phyloP scores from a whole-genome alignment of 225 moss, liverwort and hornwort species.

The Ulota crispa region DNA sequence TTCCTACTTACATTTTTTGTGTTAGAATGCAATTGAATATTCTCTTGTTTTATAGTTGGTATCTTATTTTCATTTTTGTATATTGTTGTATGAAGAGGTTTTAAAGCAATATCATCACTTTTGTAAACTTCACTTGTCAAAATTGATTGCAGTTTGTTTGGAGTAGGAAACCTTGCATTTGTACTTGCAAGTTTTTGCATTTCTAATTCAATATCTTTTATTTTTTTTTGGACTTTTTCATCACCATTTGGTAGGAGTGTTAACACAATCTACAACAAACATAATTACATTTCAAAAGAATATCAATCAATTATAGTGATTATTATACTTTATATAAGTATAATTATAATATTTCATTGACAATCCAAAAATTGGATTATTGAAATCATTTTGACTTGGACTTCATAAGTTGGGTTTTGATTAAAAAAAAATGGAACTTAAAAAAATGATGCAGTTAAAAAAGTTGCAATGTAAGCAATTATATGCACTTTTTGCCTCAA shows the following conservation, averaged over 20 bases:
- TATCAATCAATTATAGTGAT: not conserved
- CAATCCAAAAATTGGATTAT: too few species aligned
- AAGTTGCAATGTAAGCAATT: too few species aligned
- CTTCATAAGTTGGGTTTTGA: too few species aligned
- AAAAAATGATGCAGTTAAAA: too few species aligned
- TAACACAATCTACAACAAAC: conserved; percentile 18
- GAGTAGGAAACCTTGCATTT: not conserved
- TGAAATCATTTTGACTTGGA: too few species aligned
- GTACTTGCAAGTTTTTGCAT: not conserved
- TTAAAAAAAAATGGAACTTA: too few species aligned
- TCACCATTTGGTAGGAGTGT: conserved; percentile 21
- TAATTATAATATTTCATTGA: too few species aligned
- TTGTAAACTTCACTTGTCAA: not conserved
- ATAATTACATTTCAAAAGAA: not conserved
- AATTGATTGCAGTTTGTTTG: not conserved
- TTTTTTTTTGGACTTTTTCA: conserved; percentile 17
- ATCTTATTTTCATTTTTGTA: not conserved
- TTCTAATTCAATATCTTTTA: conserved; percentile 15
- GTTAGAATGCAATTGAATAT: not conserved
- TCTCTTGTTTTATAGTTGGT: not conserved
- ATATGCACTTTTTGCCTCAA: too few species aligned
- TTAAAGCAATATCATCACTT: not conserved
- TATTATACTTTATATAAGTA: not conserved
- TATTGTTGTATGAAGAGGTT: conserved; percentile 5
- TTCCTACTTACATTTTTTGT: not conserved